A percentile compares a stretch with the other conserved stretches of the same genome.
Conservation (phyloP, 2,329 filamentous ascomycete species). For the Fonsecaea nubica region DNA sequence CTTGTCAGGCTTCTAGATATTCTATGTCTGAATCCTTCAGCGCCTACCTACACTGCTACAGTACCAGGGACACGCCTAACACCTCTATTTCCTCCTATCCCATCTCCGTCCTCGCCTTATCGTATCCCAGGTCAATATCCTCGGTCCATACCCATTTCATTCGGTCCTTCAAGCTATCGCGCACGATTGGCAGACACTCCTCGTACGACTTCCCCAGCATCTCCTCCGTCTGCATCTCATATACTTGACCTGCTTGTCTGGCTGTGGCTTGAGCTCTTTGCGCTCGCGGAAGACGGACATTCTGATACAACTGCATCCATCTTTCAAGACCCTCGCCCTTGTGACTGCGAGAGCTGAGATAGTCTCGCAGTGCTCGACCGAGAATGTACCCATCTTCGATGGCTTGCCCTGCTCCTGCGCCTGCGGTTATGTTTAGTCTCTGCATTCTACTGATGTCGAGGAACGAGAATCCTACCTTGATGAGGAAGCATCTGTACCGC, state of each 20-base stretch:
- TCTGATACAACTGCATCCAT: slow-evolving; percentile 33
- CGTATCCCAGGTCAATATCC: slow-evolving; percentile 43
- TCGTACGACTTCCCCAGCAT: slow-evolving; percentile 47
- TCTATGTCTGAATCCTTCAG: too few species aligned
- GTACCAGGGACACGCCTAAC: too few species aligned
- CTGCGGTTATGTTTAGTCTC: slow-evolving; percentile 49
- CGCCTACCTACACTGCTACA: too few species aligned
- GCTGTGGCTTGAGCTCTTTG: slow-evolving; percentile 26
- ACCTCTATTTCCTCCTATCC: neutral
- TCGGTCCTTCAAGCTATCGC: slow-evolving; percentile 40
- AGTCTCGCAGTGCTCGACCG: slow-evolving; percentile 27
- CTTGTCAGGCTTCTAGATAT: too few species aligned
- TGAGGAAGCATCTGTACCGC: slow-evolving; percentile 42
- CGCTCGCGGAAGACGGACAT: slow-evolving; percentile 30
- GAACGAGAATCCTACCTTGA: slow-evolving; percentile 31
- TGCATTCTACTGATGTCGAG: neutral
- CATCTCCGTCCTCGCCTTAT: slow-evolving; percentile 18
- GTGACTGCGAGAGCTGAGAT: slow-evolving; percentile 13
- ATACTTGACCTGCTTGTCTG: slow-evolving; percentile 40
- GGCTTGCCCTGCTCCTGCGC: slow-evolving; percentile 67
- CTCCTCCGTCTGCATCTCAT: slow-evolving; percentile 47
- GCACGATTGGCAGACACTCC: slow-evolving; percentile 46
- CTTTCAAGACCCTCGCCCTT: slow-evolving; percentile 42
- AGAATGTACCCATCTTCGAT: slow-evolving; percentile 67
- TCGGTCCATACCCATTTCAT: slow-evolving; percentile 47